Evolutionary conservation across 371 early-diverging fungal genomes (phyloP), one percentile per base, ranked within the genome.

Genomic region (Mortierella sp.): DNA sequence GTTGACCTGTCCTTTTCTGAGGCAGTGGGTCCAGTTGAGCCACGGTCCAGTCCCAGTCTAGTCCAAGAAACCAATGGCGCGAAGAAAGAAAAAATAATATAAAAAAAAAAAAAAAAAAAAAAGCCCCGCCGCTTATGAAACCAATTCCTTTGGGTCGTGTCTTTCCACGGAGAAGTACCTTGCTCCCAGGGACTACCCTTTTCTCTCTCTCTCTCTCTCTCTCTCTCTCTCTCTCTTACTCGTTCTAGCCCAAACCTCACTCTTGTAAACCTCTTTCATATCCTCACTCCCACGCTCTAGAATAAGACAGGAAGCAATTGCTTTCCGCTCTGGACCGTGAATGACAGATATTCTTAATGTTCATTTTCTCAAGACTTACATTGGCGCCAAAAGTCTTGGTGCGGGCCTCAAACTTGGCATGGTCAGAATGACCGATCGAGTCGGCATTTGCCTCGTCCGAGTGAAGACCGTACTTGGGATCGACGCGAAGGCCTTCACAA

Each of bases 351-450:
- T n/a, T n/a, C n/a, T n/a, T n/a, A n/a, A n/a, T n/a, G n/a, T n/a
- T 9, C 37, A 9, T 37, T 37, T 37, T 37, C 37, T 37, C 37
- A 9, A 9, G 16, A 50, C 70, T 70, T 75, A 75, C 75, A 47
- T 89, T 89, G 51, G 81, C 82, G 14, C 96, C 96, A 86, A 92
- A 97, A 7, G 84, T 84, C 52, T 80, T 75, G 67, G 87, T 86
- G 28, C 94, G 89, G 19, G 84, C 86, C 61, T 75, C 70, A 75
- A 90, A 93, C 44, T 88, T 82, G 46, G 65, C 60, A 30, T 84
- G 81, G 23, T 57, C 65, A 48, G 69, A 72, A 44, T 26, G 77
- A 68, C 61, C 74, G 25, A 45, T 66, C 46, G 46, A 69, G 57
- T 64, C 60, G 21, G 65, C 19, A 25, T 73, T 81, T 44, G 81